These are phyloP conservation scores for Grigorovia yakushimaensis DNA, from an alignment of 805 yeast species.

Conservation along the genomic window DNA sequence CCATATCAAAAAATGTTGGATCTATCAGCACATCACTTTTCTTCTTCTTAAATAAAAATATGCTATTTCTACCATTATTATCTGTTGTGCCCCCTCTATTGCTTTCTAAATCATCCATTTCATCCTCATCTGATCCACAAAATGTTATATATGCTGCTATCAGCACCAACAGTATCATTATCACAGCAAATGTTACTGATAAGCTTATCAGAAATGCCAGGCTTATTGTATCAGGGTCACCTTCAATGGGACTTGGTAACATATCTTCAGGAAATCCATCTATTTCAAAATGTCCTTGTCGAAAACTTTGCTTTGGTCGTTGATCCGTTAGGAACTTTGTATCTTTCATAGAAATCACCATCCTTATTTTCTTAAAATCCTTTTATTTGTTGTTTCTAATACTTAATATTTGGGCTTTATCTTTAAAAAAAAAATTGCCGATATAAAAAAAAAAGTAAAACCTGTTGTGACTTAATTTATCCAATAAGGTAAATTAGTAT, in stretches of 20 bases:
- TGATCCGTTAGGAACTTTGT: background rate
- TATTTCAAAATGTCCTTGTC: background rate
- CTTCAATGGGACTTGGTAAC: slow-evolving; percentile 17
- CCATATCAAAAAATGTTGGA: slow-evolving; percentile 21
- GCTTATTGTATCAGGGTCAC: slow-evolving; percentile 24
- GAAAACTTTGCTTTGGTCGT: background rate
- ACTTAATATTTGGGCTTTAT: too few relatives aligned
- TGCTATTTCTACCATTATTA: background rate
- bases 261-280: slow-evolving; percentile 1
- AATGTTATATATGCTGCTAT: slow-evolving; percentile 27
- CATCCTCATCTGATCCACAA: slow-evolving; percentile 26
- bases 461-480: too few relatives aligned
- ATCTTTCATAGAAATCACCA: too few relatives aligned
- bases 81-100: background rate
- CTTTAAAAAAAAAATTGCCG: too few relatives aligned
- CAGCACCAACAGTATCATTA: slow-evolving; percentile 24
- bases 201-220: slow-evolving; percentile 27
- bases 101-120: slow-evolving; percentile 7
- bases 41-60: background rate
- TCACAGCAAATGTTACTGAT: slow-evolving; percentile 27
- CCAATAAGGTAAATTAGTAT: too few relatives aligned
- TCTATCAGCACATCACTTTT: slow-evolving; percentile 22
- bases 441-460: too few relatives aligned
- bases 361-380: too few relatives aligned
- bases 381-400: too few relatives aligned